Percentiles rank a stretch among this genome's conserved stretches.
These are phyloP conservation scores for Triadica sebifera DNA, from an alignment of 345 rosid species.

Conservation along the genomic window DNA sequence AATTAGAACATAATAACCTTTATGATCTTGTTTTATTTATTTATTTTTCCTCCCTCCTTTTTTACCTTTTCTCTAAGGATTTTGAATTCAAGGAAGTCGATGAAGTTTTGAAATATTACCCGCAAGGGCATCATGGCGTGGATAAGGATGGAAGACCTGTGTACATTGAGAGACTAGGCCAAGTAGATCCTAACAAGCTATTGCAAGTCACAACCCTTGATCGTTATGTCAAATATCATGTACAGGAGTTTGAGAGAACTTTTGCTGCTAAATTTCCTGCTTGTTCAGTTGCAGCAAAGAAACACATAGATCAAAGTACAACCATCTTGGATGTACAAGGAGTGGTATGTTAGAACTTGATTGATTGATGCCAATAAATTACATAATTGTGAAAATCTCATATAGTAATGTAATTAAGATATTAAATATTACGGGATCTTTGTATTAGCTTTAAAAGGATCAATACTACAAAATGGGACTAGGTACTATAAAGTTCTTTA, in stretches of 20 bases:
- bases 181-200: slow-evolving; percentile 78
- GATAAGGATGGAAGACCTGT: slow-evolving; percentile 94
- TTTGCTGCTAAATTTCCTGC: slow-evolving; percentile 79
- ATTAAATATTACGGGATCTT: too few relatives aligned
- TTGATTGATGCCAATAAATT: neutral
- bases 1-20: neutral
- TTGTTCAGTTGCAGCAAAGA: slow-evolving; percentile 82
- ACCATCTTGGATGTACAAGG: slow-evolving; percentile 97
- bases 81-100: slow-evolving; percentile 69
- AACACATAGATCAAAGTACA: slow-evolving; percentile 90
- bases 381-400: neutral
- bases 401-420: neutral
- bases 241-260: slow-evolving; percentile 86
- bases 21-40: neutral
- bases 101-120: slow-evolving; percentile 70
- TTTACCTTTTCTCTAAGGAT: slow-evolving; percentile 44
- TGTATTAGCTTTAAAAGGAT: neutral
- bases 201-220: slow-evolving; percentile 94
- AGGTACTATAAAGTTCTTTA: neutral
- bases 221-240: slow-evolving; percentile 87
- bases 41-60: neutral
- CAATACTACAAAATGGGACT: neutral
- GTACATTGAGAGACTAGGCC: slow-evolving; percentile 85
- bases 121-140: slow-evolving; percentile 94
- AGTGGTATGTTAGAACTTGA: slow-evolving; percentile 61